Percentiles rank a stretch among this genome's conserved stretches.
These are phyloP conservation scores for Singerocomus rubriflavus DNA, from an alignment of 1,284 basidiomycete genomes.

Conservation along the genomic window DNA sequence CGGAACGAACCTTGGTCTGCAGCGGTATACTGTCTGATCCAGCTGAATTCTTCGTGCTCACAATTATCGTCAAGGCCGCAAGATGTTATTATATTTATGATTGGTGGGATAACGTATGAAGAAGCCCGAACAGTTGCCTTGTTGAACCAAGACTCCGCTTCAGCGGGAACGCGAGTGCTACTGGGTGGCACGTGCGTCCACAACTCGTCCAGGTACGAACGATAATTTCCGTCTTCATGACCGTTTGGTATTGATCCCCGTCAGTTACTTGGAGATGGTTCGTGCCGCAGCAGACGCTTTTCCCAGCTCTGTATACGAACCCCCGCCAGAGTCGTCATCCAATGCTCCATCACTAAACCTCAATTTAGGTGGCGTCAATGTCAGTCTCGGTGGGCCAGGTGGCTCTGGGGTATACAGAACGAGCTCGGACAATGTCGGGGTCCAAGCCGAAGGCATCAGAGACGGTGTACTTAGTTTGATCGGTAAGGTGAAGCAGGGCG, in stretches of 20 bases:
- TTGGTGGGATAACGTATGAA: constrained; percentile 93
- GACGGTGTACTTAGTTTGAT: constrained; percentile 85
- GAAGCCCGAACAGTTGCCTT: constrained; percentile 83
- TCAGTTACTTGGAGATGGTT: constrained; percentile 74
- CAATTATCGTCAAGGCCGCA: constrained; percentile 62
- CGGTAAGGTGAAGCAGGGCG: constrained; percentile 85
- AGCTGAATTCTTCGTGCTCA: constrained; percentile 1
- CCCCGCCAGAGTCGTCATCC: constrained; percentile 63
- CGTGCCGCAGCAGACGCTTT: constrained; percentile 59
- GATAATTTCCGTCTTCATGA: neutral
- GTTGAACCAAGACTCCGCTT: constrained; percentile 75
- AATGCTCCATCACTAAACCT: constrained; percentile 78
- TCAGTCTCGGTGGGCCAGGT: constrained; percentile 82
- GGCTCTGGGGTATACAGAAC: constrained; percentile 82
- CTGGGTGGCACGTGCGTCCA: constrained; percentile 92
- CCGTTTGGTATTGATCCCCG: constrained; percentile 4
- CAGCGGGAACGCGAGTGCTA: constrained; percentile 68
- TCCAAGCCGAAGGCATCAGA: constrained; percentile 80
- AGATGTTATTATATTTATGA: constrained; percentile 92
- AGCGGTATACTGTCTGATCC: constrained; percentile 46
- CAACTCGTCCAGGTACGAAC: constrained; percentile 79
- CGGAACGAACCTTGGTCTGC: constrained; percentile 63
- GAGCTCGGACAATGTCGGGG: constrained; percentile 64
- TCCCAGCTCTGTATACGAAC: constrained; percentile 64
- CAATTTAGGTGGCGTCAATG: constrained; percentile 86